Conservation (phyloP, 352 stramenopile genomes). For the Phytophthora rubi region DNA sequence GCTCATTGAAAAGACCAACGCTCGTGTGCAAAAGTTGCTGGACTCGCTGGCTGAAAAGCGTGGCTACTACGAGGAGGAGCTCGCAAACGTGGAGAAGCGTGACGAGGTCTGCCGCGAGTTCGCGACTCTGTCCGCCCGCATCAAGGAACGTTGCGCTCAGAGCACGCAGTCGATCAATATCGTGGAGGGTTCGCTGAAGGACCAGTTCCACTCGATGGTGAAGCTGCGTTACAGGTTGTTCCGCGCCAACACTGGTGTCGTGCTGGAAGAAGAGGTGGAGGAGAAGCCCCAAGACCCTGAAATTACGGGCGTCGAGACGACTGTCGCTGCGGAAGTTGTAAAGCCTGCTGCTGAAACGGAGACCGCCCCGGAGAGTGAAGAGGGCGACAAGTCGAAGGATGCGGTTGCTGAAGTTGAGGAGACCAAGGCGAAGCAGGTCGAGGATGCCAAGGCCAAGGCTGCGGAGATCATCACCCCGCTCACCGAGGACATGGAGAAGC, state of each 20-base stretch:
- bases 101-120: conserved; percentile 83
- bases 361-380: conserved; percentile 35
- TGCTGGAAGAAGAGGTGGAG: conserved; percentile 47
- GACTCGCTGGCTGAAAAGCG: conserved; percentile 77
- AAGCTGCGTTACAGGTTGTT: conserved; percentile 74
- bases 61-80: conserved; percentile 76
- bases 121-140: conserved; percentile 67
- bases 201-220: conserved; percentile 86
- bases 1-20: conserved; percentile 78
- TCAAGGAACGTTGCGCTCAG: conserved; percentile 77
- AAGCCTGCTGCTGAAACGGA: conserved; percentile 25
- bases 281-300: conserved; percentile 44
- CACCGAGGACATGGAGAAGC: conserved; percentile 79
- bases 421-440: conserved; percentile 24
- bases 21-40: conserved; percentile 71
- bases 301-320: conserved; percentile 37
- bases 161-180: conserved; percentile 85
- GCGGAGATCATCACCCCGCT: conserved; percentile 53
- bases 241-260: conserved; percentile 57
- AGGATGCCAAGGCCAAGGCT: conserved; percentile 37
- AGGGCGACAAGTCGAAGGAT: conserved; percentile 35
- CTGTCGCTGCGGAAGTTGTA: conserved; percentile 16
- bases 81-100: conserved; percentile 77
- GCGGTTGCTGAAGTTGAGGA: conserved; percentile 20
- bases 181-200: conserved; percentile 72